Evolutionary conservation across 371 early-diverging fungal species (phyloP).

Genomic region (Gilbertella persicaria): DNA sequence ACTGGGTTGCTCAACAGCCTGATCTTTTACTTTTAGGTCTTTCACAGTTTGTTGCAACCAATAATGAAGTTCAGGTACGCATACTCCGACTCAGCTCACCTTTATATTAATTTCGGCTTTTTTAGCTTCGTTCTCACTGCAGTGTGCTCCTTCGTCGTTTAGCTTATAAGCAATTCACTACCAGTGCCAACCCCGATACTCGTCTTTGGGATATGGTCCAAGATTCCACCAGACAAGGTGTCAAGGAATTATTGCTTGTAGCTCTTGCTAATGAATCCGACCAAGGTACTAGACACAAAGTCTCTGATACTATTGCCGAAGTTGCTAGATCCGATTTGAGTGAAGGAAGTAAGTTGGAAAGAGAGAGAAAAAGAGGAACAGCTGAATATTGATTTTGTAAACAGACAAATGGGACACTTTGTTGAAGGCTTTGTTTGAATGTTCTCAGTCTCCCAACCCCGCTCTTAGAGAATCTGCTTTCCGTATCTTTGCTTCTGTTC

Average conservation of each 20-base stretch:
- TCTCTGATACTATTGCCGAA: constrained; percentile 91
- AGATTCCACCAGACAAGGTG: constrained; percentile 61
- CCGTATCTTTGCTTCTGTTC: constrained; percentile 84
- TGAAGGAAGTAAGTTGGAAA: constrained; percentile 56
- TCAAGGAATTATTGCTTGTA: constrained; percentile 73
- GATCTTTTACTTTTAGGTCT: constrained; percentile 70
- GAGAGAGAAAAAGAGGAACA: not conserved
- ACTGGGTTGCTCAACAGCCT: constrained; percentile 72
- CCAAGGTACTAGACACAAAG: constrained; percentile 77
- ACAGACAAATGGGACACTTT: constrained; percentile 80
- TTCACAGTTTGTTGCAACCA: constrained; percentile 59
- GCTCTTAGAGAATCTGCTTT: constrained; percentile 87
- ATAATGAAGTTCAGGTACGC: constrained; percentile 56
- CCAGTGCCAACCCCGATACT: constrained; percentile 46
- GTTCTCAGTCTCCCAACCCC: constrained; percentile 72
- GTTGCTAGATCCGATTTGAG: constrained; percentile 72
- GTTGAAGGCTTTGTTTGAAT: constrained; percentile 76
- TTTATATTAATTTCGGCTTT: not conserved
- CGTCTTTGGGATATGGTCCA: constrained; percentile 77
- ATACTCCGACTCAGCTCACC: not conserved
- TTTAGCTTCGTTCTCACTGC: constrained; percentile 83
- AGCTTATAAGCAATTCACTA: constrained; percentile 66
- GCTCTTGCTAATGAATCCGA: constrained; percentile 78
- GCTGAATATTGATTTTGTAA: not conserved
- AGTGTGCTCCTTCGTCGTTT: constrained; percentile 88